Percentiles rank a stretch among this genome's conserved stretches.
Evolutionary conservation across 139 green algal genomes (phyloP).

Genomic region (Tetradesmus obliquus): DNA sequence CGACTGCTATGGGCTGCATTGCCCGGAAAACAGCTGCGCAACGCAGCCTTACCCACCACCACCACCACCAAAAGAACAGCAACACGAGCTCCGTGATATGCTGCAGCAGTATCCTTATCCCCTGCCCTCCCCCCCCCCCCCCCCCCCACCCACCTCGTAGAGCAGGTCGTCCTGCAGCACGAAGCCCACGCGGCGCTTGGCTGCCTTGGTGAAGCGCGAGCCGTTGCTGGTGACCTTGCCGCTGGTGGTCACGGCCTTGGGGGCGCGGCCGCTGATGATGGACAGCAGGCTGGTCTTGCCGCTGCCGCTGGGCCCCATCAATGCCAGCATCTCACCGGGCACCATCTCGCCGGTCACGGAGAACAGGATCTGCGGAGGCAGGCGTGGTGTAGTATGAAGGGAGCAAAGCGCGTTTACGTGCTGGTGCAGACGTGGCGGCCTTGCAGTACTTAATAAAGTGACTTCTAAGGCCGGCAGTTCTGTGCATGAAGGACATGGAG

Average conservation of each 20-base stretch:
- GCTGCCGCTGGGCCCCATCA: conserved; percentile 76
- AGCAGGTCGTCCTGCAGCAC: conserved; percentile 92
- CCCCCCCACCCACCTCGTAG: too few relatives aligned
- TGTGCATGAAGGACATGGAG: too few relatives aligned
- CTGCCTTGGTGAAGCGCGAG: conserved; percentile 70
- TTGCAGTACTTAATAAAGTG: neutral
- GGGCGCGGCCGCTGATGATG: conserved; percentile 74
- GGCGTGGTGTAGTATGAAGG: neutral
- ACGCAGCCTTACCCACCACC: too few relatives aligned
- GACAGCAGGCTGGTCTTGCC: conserved; percentile 88
- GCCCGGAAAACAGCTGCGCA: too few relatives aligned
- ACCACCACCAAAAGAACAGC: too few relatives aligned
- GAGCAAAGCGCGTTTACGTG: too few relatives aligned
- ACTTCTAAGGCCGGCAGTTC: neutral
- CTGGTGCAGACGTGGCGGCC: neutral
- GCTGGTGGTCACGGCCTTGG: conserved; percentile 43
- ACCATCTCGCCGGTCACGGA: conserved; percentile 52
- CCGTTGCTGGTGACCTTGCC: conserved; percentile 83
- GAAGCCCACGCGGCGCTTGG: conserved; percentile 77
- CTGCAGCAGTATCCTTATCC: too few relatives aligned
- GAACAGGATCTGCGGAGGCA: conserved; percentile 54
- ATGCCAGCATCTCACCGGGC: conserved; percentile 65
- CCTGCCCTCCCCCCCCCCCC: conserved; percentile 19
- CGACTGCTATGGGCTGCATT: too few relatives aligned
- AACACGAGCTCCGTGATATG: too few relatives aligned